Evolutionary conservation across 805 yeast genomes (phyloP), one percentile per base, ranked within the genome.

Genomic region (Pichia eremophila): DNA sequence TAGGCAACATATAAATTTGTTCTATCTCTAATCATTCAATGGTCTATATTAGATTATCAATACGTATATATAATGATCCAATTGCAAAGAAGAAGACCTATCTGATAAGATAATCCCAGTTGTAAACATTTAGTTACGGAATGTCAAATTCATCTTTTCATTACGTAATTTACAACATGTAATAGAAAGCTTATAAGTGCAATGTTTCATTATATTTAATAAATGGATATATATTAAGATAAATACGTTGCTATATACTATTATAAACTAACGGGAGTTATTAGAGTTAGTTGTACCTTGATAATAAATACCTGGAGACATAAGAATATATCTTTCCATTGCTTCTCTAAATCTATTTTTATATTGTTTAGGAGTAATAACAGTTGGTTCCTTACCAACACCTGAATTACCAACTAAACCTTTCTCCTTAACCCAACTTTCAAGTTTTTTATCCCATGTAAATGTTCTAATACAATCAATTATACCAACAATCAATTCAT

Each of bases 401-500:
- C 88, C 86, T 1, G 85, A 81, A 35, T 67, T 65, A 6, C 89
- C 89, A 40, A 91, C 95, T 36, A 93, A 70, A 1, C 91, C 90
- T 57, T 87, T 85, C 48, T 95, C 99, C 62, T 93, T 93, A 36
- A 93, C 99, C 99, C 99, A 93, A 62, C 95, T 89, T 63, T 93
- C 99, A 28, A 93, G 78, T 65, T 90, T 93, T 65, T 93, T 93
- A 59, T 93, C 99, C 99, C 99, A 93, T 0, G 99, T 93, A 58
- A 91, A 93, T 0, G 99, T 89, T 50, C 99, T 68, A 40, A 93
- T 81, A 71, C 95, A 93, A 64, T 93, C 87, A 51, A 93, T 90
- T 39, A 93, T 90, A 4, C 99, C 99, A 14, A 90, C 96, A 18
- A 89, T 88, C 36, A 93, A 70, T 46, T 82, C 82, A 45, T 75